A percentile compares a stretch with the other conserved stretches of the same genome.
phyloP scores from a whole-genome alignment of 129 eudicot genomes.

The Calendula officinalis region DNA sequence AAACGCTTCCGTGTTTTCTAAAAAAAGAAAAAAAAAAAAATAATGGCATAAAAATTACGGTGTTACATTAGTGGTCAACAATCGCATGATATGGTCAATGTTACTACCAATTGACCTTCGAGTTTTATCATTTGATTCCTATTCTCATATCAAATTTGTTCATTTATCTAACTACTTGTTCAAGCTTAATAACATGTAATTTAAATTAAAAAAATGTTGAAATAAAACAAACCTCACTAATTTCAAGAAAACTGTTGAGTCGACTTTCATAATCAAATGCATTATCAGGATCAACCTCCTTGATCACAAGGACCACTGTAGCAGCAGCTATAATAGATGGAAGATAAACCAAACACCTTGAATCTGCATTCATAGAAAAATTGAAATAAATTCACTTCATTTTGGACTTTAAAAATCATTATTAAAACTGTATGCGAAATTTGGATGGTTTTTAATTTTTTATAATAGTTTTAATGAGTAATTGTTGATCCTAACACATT shows the following conservation, averaged over 20 bases:
- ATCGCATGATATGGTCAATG: neutral
- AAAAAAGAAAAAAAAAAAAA: no score
- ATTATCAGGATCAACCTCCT: slow-evolving; percentile 38
- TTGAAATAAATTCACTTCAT: neutral
- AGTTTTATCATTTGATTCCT: slow-evolving; percentile 1
- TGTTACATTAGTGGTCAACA: slow-evolving; percentile 1
- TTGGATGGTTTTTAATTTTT: slow-evolving; percentile 9
- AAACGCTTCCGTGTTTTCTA: no score
- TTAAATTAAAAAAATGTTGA: neutral
- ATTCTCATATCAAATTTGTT: neutral
- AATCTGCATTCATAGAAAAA: slow-evolving; percentile 28
- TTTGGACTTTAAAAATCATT: neutral
- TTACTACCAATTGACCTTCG: neutral
- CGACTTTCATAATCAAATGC: slow-evolving; percentile 44
- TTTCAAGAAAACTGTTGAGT: slow-evolving; percentile 43
- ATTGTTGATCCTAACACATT: slow-evolving; percentile 14
- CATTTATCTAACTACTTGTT: slow-evolving; percentile 22
- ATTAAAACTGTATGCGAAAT: slow-evolving; percentile 3
- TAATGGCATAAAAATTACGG: no score
- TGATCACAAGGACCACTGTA: slow-evolving; percentile 30
- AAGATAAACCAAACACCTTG: slow-evolving; percentile 35
- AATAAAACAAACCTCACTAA: slow-evolving; percentile 52
- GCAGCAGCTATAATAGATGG: slow-evolving; percentile 38
- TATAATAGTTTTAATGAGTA: slow-evolving; percentile 2
- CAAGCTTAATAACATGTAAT: slow-evolving; percentile 5